These are phyloP conservation scores for Penicillium canescens DNA, from an alignment of 495 filamentous ascomycete species.

Conservation along the genomic window DNA sequence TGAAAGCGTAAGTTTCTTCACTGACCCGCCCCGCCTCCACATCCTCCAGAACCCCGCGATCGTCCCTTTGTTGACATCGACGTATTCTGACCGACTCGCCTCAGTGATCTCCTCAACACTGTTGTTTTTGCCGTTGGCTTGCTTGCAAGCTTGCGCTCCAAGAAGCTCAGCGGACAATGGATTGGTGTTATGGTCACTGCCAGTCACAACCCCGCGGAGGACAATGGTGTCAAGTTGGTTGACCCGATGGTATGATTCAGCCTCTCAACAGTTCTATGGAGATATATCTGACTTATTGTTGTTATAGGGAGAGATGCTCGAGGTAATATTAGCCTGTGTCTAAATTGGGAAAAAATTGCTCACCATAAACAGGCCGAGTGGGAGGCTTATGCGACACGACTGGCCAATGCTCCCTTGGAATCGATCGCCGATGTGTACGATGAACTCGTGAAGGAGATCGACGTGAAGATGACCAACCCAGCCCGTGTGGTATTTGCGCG, in stretches of 20 bases:
- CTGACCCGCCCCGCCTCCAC: constrained; percentile 40
- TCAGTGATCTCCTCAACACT: constrained; percentile 69
- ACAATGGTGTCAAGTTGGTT: constrained; percentile 98
- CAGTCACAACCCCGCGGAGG: constrained; percentile 93
- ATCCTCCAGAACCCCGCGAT: constrained; percentile 30
- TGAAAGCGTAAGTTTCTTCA: constrained; percentile 66
- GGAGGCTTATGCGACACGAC: constrained; percentile 82
- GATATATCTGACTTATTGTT: constrained; percentile 24
- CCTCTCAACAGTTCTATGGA: not conserved
- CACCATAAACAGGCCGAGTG: constrained; percentile 61
- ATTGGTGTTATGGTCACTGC: constrained; percentile 99
- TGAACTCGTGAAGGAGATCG: constrained; percentile 66
- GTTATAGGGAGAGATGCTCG: constrained; percentile 87
- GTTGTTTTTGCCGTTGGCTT: constrained; percentile 90
- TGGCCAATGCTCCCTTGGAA: constrained; percentile 81
- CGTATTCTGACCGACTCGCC: constrained; percentile 24
- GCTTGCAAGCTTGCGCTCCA: constrained; percentile 85
- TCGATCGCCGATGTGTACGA: constrained; percentile 75
- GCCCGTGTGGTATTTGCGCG: constrained; percentile 86
- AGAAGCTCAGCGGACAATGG: constrained; percentile 81
- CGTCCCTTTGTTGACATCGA: constrained; percentile 33
- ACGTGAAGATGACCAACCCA: constrained; percentile 67
- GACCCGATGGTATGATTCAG: constrained; percentile 76
- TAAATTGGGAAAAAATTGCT: constrained; percentile 1
- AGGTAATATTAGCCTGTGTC: constrained; percentile 49